Evolutionary conservation across 164 flowering plant species (phyloP), one percentile per base, ranked within the genome.

Genomic region (Dillenia suffruticosa): DNA sequence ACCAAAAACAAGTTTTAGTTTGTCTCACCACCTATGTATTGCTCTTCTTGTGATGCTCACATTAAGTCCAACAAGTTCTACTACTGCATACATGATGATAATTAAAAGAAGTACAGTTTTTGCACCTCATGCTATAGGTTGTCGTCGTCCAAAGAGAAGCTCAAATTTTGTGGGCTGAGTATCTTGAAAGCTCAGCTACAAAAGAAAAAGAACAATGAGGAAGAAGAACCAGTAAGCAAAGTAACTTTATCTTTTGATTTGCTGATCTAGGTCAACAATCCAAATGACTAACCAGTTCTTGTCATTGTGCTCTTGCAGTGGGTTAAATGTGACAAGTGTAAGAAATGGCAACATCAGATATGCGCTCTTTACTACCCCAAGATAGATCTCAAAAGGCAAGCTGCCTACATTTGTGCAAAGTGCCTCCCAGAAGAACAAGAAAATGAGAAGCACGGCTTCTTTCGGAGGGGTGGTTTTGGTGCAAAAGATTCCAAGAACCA

Each of bases 301-400:
- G 7, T 24, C 43, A 10, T 49, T 54, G 2, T 44, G 56, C 50
- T 48, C 43, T 49, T 76, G 67, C 75, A 82, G 84, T 87, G 89
- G 89, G 88, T 87, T 49, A 76, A 70, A 57, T 82, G 89, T 65
- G 82, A 77, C 66, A 79, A 63, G 49, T 84, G 92, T 61, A 64
- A 74, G 16, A 46, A 55, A 26, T 84, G 87, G 92, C 87, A 81
- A 63, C 92, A 87, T 65, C 82, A 84, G 61, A 78, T 80, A 68
- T 87, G 92, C 66, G 82, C 78, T 40, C 80, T 87, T 9, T 84
- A 65, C 46, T 82, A 83, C 66, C 66, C 54, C 49, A 68, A 70
- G 58, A 71, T 56, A 12, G 76, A 83, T 63, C 8, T 46, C 43
- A 74, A 63, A 14, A 82, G 77, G 13, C 32, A 77, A 53, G 76